These are phyloP conservation scores for Aaosphaeria arxii DNA, from an alignment of 2,329 filamentous ascomycete species.

Conservation along the genomic window DNA sequence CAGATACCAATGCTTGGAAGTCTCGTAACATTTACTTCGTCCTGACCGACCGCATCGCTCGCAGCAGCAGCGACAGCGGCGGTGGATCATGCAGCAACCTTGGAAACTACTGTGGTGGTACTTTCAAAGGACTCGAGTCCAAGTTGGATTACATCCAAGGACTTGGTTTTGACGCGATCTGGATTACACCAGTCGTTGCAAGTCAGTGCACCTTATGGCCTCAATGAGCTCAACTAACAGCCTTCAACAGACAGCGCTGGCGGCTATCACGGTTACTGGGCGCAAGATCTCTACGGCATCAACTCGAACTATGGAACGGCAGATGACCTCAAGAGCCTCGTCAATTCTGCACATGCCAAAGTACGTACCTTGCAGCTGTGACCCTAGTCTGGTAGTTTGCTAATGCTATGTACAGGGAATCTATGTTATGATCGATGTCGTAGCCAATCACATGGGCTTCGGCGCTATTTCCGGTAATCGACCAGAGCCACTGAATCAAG, in stretches of 20 bases:
- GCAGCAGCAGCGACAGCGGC: constrained; percentile 30
- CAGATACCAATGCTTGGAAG: constrained; percentile 33
- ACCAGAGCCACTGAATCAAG: constrained; percentile 15
- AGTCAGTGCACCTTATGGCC: constrained; percentile 11
- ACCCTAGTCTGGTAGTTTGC: constrained; percentile 1
- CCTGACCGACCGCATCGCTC: constrained; percentile 35
- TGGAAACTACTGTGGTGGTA: constrained; percentile 49
- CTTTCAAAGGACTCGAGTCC: constrained; percentile 48
- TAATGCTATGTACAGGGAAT: constrained; percentile 19
- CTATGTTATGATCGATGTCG: constrained; percentile 53
- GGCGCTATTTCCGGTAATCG: constrained; percentile 23
- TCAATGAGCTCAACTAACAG: constrained; percentile 9
- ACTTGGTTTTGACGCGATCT: constrained; percentile 50
- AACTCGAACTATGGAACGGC: constrained; percentile 50
- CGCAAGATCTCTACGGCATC: constrained; percentile 45
- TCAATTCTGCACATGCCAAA: constrained; percentile 45
- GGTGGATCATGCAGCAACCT: constrained; percentile 27
- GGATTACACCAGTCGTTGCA: constrained; percentile 42
- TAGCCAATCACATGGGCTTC: constrained; percentile 47
- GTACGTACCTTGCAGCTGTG: constrained; percentile 36
- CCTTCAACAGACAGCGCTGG: constrained; percentile 37
- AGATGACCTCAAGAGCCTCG: constrained; percentile 47
- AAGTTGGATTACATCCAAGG: constrained; percentile 51
- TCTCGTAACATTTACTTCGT: constrained; percentile 37
- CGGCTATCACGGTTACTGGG: constrained; percentile 53